Percentiles rank a stretch among this genome's conserved stretches.
These are phyloP conservation scores for Ambrosiella xylebori DNA, from an alignment of 2,329 filamentous ascomycete species.

Conservation along the genomic window DNA sequence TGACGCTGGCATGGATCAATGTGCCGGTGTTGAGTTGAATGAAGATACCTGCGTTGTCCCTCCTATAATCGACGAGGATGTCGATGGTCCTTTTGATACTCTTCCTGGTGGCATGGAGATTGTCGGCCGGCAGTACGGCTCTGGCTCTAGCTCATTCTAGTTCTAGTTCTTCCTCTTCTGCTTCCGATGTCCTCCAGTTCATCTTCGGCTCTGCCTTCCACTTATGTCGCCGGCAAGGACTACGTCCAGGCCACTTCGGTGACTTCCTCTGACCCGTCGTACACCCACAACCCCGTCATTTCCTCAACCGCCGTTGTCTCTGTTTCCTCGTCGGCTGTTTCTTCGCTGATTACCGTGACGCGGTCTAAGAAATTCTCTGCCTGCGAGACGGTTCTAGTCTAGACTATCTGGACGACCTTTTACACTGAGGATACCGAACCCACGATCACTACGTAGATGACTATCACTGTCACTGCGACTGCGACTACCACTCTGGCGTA, in stretches of 20 bases:
- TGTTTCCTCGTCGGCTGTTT: not conserved
- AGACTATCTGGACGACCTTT: slow-evolving; percentile 28
- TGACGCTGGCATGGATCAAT: slow-evolving; percentile 42
- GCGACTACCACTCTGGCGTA: not conserved
- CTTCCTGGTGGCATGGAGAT: slow-evolving; percentile 41
- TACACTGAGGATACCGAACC: slow-evolving; percentile 14
- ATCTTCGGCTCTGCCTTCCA: too few species aligned
- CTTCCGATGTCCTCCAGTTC: not conserved
- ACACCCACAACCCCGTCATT: not conserved
- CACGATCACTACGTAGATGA: not conserved
- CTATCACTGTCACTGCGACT: not conserved
- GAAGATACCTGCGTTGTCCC: slow-evolving; percentile 33
- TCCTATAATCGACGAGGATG: slow-evolving; percentile 29
- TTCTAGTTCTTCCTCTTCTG: not conserved
- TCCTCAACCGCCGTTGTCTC: not conserved
- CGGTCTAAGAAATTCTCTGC: slow-evolving; percentile 14
- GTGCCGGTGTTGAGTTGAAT: slow-evolving; percentile 40
- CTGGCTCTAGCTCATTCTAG: slow-evolving; percentile 7
- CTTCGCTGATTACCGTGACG: not conserved
- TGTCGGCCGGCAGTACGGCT: slow-evolving; percentile 33
- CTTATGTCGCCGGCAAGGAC: not conserved
- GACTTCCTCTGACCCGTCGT: not conserved
- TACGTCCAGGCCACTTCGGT: not conserved
- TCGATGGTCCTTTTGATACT: slow-evolving; percentile 25
- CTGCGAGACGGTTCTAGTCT: slow-evolving; percentile 18